Base-by-base conservation (phyloP, 2,329 filamentous ascomycete genomes). In the Paracoccidioides lutzii region DNA sequence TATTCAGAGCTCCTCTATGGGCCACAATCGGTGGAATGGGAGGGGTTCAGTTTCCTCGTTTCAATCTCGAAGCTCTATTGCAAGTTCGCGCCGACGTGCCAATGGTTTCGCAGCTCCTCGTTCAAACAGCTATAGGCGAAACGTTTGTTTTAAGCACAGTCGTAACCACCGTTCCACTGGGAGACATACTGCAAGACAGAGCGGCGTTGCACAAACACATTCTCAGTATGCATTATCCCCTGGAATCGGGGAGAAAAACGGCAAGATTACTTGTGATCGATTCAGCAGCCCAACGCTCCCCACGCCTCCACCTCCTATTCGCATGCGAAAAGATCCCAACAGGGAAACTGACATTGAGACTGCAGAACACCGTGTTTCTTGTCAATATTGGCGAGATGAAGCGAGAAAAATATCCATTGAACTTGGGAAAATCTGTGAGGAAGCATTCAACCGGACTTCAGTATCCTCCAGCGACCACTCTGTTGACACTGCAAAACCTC, bases 351-450 rank as follows among this genome's bases (percentile, higher is more conserved):
- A 64, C 41, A 61, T 66, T 69, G 51, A 78, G 67, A 59, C 71
- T 58, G 60, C 72, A 66, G 66, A 76, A 67, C 46, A 75, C 14
- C 64, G 67, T 2, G 65, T 68, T 5, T 63, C 74, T 0, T 76
- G 72, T 55, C 74, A 78, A 42, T 74, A 76, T 50, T 84, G 82
- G 70, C 84, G 81, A 62, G 88, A 90, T 57, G 90, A 95, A 66
- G 80, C 93, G 54, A 80, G 88, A 5, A 85, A 91, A 63, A 85
- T 94, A 56, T 95, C 89, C 62, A 82, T 81, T 63, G 89, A 89
- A 63, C 83, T 96, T 59, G 88, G 89, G 52, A 88, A 89, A 69
- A 88, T 93, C 57, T 94, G 90, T 65, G 90, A 97, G 65, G 88
- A 93, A 64, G 90, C 90, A 1, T 96, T 97, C 74, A 90, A 88